A percentile compares a stretch with the other conserved stretches of the same genome.
Evolutionary conservation across 495 filamentous ascomycete genomes (phyloP).

Genomic region (Podospora sp.): DNA sequence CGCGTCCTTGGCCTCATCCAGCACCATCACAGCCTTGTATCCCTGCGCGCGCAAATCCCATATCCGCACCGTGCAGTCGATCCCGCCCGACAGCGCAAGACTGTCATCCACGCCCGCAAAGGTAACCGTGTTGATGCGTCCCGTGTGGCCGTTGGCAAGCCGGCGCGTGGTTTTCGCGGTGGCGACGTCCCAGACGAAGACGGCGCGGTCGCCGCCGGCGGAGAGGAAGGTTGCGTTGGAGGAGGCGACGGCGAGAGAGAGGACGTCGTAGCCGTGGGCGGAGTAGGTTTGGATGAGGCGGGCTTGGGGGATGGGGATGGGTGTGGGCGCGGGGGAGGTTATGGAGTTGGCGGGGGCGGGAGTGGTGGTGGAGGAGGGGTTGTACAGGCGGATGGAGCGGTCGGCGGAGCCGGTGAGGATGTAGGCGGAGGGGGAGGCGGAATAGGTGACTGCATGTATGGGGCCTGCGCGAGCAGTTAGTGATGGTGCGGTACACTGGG

Average conservation of each 20-base stretch:
- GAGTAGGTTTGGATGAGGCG: slow-evolving; percentile 80
- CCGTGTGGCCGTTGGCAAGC: slow-evolving; percentile 70
- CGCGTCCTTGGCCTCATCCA: slow-evolving; percentile 77
- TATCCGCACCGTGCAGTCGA: slow-evolving; percentile 79
- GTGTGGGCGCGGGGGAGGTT: slow-evolving; percentile 32
- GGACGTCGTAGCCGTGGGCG: slow-evolving; percentile 87
- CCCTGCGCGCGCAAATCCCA: slow-evolving; percentile 74
- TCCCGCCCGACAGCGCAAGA: slow-evolving; percentile 73
- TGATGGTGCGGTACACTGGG: slow-evolving; percentile 18
- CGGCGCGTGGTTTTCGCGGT: slow-evolving; percentile 72
- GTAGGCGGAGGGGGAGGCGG: slow-evolving; percentile 67
- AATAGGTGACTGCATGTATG: slow-evolving; percentile 74
- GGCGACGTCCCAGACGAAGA: slow-evolving; percentile 92
- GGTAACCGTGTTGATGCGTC: slow-evolving; percentile 72
- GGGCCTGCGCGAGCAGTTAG: slow-evolving; percentile 66
- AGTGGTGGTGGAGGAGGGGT: slow-evolving; percentile 53
- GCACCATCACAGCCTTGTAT: slow-evolving; percentile 72
- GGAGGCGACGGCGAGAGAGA: slow-evolving; percentile 71
- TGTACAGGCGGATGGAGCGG: slow-evolving; percentile 81
- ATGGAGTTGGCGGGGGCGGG: slow-evolving; percentile 40
- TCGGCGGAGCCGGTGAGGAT: slow-evolving; percentile 87
- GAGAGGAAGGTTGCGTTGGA: slow-evolving; percentile 82
- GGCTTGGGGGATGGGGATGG: slow-evolving; percentile 36
- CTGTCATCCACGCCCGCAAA: slow-evolving; percentile 74
- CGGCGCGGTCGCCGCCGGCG: slow-evolving; percentile 82